These are phyloP conservation scores for Lachnellula suecica DNA, from an alignment of 2,329 filamentous ascomycete genomes.

Conservation along the genomic window DNA sequence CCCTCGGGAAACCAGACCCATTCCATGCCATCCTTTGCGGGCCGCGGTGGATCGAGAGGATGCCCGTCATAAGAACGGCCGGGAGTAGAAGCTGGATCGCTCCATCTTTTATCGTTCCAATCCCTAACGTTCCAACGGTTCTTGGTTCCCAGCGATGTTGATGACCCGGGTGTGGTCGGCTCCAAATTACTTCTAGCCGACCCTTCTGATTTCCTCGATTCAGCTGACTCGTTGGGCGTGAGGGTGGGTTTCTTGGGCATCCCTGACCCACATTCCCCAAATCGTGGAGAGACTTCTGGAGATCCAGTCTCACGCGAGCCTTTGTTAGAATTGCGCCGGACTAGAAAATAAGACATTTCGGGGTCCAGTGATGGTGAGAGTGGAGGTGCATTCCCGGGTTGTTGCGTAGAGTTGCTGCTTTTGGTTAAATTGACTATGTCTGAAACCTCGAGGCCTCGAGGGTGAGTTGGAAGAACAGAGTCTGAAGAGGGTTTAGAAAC, in stretches of 20 bases:
- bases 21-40: slow-evolving; percentile 53
- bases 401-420: slow-evolving; percentile 1
- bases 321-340: background rate
- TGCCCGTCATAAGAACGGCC: background rate
- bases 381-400: background rate
- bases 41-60: slow-evolving; percentile 50
- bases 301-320: background rate
- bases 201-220: background rate
- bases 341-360: slow-evolving; percentile 1
- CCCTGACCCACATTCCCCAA: background rate
- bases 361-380: background rate
- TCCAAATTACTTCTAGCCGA: slow-evolving; percentile 3
- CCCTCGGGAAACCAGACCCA: slow-evolving; percentile 65
- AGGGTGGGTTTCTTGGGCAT: background rate
- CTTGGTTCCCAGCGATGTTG: slow-evolving; percentile 1
- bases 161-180: slow-evolving; percentile 3
- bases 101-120: slow-evolving; percentile 18
- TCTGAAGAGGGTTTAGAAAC: slow-evolving; percentile 13
- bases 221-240: background rate
- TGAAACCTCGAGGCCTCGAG: slow-evolving; percentile 5
- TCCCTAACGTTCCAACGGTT: slow-evolving; percentile 10
- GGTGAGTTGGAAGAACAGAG: slow-evolving; percentile 8
- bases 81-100: slow-evolving; percentile 1
- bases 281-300: background rate
- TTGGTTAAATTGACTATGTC: slow-evolving; percentile 4